phyloP scores from a whole-genome alignment of 2,329 filamentous ascomycete genomes.

The Trichophaea hybrida region DNA sequence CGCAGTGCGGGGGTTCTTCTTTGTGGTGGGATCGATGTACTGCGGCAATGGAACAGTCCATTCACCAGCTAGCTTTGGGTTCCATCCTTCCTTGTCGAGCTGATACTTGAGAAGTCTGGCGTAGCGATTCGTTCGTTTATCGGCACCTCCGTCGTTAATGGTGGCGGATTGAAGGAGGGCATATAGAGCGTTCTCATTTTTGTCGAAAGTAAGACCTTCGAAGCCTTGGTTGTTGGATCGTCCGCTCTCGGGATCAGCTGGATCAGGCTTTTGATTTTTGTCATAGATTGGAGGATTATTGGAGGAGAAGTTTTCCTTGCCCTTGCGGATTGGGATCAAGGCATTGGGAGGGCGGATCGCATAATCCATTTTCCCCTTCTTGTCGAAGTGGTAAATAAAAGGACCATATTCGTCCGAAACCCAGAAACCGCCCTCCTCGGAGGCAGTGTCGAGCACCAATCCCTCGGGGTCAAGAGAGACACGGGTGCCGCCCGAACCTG shows the following conservation, averaged over 20 bases:
- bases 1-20: constrained; percentile 41
- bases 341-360: constrained; percentile 53
- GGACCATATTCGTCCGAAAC: constrained; percentile 57
- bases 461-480: constrained; percentile 54
- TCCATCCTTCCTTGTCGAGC: constrained; percentile 34
- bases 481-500: constrained; percentile 44
- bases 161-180: constrained; percentile 52
- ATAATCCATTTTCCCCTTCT: constrained; percentile 43
- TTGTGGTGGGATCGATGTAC: constrained; percentile 30
- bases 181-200: constrained; percentile 49
- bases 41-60: constrained; percentile 52
- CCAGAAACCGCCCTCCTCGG: constrained; percentile 47
- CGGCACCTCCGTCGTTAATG: constrained; percentile 46
- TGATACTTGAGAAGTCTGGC: constrained; percentile 52
- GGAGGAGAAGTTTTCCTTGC: constrained; percentile 47
- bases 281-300: constrained; percentile 49
- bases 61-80: constrained; percentile 39
- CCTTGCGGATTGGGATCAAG: constrained; percentile 49
- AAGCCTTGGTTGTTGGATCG: constrained; percentile 63
- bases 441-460: constrained; percentile 40
- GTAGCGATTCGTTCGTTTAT: constrained; percentile 42
- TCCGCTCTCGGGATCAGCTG: constrained; percentile 45
- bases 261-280: constrained; percentile 36
- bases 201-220: constrained; percentile 50
- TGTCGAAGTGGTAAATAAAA: constrained; percentile 52